Evolutionary conservation across 116 monocot genomes (phyloP).

Genomic region (Zostera marina): DNA sequence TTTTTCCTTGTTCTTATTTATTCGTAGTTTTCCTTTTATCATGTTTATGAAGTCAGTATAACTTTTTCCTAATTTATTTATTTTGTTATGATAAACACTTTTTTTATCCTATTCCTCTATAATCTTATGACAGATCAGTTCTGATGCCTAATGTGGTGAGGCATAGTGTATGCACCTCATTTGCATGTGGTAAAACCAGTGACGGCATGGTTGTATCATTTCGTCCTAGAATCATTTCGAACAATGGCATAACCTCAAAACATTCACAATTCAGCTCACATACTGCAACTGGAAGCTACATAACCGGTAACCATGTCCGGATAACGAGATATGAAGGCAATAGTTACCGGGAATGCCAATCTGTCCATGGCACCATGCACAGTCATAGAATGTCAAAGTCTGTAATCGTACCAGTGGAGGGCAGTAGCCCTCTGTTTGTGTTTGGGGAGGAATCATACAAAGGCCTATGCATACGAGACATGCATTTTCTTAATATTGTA

Average conservation of each 20-base stretch:
- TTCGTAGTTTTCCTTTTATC: not conserved
- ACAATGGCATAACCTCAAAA: conserved; percentile 26
- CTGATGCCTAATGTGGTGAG: conserved; percentile 40
- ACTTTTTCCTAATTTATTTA: not conserved
- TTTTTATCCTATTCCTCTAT: not conserved
- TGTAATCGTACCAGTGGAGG: conserved; percentile 28
- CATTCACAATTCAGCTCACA: conserved; percentile 17
- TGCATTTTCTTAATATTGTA: conserved; percentile 36
- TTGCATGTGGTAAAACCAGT: conserved; percentile 33
- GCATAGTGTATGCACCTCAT: conserved; percentile 68
- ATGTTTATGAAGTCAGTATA: too few relatives aligned
- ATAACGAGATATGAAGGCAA: conserved; percentile 17
- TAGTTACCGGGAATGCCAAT: conserved; percentile 13
- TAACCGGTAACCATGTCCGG: conserved; percentile 48
- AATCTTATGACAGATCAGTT: conserved; percentile 32
- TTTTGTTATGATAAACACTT: not conserved
- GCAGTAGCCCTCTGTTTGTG: conserved; percentile 25
- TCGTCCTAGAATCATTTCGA: conserved; percentile 49
- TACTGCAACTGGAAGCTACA: conserved; percentile 18
- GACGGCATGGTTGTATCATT: conserved; percentile 58
- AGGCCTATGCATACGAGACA: conserved; percentile 31
- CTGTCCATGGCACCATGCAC: conserved; percentile 31
- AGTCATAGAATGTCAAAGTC: conserved; percentile 66
- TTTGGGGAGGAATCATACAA: conserved; percentile 42
- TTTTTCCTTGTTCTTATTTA: not conserved